phyloP scores from a whole-genome alignment of 148 eudicot species.

The Mesembryanthemum crystallinum region DNA sequence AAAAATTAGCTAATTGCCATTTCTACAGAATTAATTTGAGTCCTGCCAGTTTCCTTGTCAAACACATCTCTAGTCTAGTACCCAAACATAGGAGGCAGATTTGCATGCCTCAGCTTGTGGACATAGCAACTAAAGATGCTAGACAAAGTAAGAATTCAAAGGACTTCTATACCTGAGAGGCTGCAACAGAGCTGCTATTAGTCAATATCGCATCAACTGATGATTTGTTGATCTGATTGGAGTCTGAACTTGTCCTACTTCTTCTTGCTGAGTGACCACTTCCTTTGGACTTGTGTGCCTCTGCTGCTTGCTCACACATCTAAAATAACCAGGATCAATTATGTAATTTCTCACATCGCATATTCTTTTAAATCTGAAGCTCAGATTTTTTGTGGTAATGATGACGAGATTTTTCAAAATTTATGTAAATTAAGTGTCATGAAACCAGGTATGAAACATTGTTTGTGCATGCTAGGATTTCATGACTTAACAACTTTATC shows the following conservation, averaged over 20 bases:
- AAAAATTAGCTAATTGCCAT: not conserved
- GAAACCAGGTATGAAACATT: not conserved
- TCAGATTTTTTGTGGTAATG: not conserved
- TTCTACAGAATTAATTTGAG: not conserved
- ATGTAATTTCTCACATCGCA: not conserved
- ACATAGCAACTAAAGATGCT: not conserved
- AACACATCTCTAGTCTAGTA: not conserved
- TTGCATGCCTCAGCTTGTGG: not conserved
- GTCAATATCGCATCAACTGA: constrained; percentile 90
- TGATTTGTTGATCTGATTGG: constrained; percentile 60
- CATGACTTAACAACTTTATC: not conserved
- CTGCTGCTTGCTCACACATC: constrained; percentile 99
- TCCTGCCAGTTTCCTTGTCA: not conserved
- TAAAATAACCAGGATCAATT: constrained; percentile 28
- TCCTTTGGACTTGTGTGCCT: constrained; percentile 97
- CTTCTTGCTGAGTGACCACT: constrained; percentile 62
- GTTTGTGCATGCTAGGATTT: not conserved
- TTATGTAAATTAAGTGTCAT: not conserved
- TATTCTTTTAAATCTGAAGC: not conserved
- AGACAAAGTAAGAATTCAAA: not conserved
- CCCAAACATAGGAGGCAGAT: not conserved
- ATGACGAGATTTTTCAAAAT: not conserved
- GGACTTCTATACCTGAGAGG: constrained; percentile 57
- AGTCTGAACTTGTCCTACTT: constrained; percentile 60
- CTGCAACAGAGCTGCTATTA: constrained; percentile 35